phyloP scores from a whole-genome alignment of 768 basidiomycete genomes.

The Rhodotorula toruloides region DNA sequence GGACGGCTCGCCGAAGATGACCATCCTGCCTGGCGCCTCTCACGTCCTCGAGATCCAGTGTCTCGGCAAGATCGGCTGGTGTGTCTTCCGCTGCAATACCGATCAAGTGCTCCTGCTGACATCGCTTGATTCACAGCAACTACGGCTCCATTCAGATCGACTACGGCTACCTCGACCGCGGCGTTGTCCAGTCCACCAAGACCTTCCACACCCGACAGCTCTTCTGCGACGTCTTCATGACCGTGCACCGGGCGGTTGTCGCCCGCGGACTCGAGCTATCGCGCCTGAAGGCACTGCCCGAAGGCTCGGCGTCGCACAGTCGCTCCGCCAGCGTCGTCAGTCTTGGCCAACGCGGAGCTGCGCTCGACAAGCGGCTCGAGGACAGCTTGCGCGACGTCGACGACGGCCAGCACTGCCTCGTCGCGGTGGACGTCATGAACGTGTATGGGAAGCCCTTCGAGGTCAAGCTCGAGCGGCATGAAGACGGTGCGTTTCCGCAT shows the following conservation, averaged over 20 bases:
- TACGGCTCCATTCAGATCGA: slow-evolving; percentile 74
- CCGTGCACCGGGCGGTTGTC: slow-evolving; percentile 92
- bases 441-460: slow-evolving; percentile 88
- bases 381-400: slow-evolving; percentile 49
- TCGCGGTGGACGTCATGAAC: slow-evolving; percentile 85
- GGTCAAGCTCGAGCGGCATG: slow-evolving; percentile 64
- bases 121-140: slow-evolving; percentile 54
- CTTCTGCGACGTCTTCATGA: slow-evolving; percentile 80
- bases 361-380: slow-evolving; percentile 38
- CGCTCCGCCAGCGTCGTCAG: slow-evolving; percentile 30
- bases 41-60: slow-evolving; percentile 65
- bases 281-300: slow-evolving; percentile 51
- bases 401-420: slow-evolving; percentile 68
- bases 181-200: slow-evolving; percentile 40
- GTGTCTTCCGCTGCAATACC: slow-evolving; percentile 43
- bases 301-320: background rate
- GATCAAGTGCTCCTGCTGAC: background rate
- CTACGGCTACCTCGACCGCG: slow-evolving; percentile 65
- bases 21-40: slow-evolving; percentile 66
- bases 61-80: slow-evolving; percentile 90
- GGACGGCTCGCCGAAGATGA: slow-evolving; percentile 52
- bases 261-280: slow-evolving; percentile 76
- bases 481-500: slow-evolving; percentile 53
- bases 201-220: slow-evolving; percentile 81
- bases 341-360: slow-evolving; percentile 23